Conservation (phyloP, 192 early-diverging fungal genomes). For the Coemansia sp. region DNA sequence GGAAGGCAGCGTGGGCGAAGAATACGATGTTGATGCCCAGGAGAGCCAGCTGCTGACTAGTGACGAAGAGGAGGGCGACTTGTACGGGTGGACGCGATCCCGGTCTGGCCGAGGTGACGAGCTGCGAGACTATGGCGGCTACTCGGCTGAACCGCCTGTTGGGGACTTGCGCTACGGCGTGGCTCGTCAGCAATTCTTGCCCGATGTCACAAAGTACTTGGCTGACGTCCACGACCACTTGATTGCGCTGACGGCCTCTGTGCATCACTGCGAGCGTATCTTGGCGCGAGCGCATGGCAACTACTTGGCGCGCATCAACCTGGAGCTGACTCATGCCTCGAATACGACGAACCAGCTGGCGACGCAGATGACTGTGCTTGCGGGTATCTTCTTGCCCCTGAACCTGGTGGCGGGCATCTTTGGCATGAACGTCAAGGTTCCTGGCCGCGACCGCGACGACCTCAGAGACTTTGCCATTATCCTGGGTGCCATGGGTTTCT, state of each 20-base stretch:
- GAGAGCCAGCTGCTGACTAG: constrained; percentile 52
- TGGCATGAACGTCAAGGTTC: constrained; percentile 58
- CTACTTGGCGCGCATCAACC: constrained; percentile 66
- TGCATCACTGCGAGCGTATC: constrained; percentile 69
- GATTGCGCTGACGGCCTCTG: constrained; percentile 61
- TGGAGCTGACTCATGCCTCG: constrained; percentile 64
- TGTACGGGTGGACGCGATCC: constrained; percentile 33
- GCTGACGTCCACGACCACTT: constrained; percentile 80
- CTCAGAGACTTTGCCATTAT: constrained; percentile 34
- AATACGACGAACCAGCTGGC: constrained; percentile 81
- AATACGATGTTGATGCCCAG: constrained; percentile 10
- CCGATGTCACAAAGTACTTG: constrained; percentile 66
- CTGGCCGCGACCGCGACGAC: constrained; percentile 27
- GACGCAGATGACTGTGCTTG: constrained; percentile 79
- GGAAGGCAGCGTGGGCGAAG: neutral
- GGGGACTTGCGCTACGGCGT: neutral
- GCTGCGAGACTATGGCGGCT: constrained; percentile 33
- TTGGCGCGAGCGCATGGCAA: constrained; percentile 69
- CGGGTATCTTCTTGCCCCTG: constrained; percentile 83
- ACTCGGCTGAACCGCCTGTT: neutral
- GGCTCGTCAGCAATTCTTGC: constrained; percentile 12
- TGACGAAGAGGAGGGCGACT: constrained; percentile 50
- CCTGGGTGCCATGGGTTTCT: constrained; percentile 33
- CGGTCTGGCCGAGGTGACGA: constrained; percentile 25
- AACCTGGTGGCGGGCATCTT: constrained; percentile 79